Evolutionary conservation across 495 filamentous ascomycete species (phyloP), one percentile per base, ranked within the genome.

Genomic region (Aspergillus homomorphus): DNA sequence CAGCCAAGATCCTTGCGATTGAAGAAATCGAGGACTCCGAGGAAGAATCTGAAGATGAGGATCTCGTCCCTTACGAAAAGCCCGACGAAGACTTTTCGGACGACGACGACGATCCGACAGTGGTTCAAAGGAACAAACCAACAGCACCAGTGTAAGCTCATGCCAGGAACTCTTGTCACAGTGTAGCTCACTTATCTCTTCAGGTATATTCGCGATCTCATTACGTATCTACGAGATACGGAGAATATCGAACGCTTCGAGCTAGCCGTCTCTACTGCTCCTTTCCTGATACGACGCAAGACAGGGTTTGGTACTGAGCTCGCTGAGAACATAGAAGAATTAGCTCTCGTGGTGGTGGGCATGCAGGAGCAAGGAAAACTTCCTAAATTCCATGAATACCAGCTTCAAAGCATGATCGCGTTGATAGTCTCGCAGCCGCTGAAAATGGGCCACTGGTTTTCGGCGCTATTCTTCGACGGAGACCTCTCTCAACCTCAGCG

Each of bases 11-110:
- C 23, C 82, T 83, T 45, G 68, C 78, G 38, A 83, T 90, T 28
- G 88, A 91, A 63, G 88, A 92, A 63, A 76, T 94, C 21, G 79
- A 84, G 42, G 65, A 69, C 10, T 62, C 59, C 7, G 56, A 57
- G 18, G 62, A 63, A 15, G 82, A 82, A 1, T 81, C 80, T 4
- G 77, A 73, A 1, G 84, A 91, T 53, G 87, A 90, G 10, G 90
- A 90, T 57, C 74, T 98, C 0, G 77, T 84, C 12, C 86, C 90
- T 4, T 98, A 97, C 67, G 85, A 82, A 26, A 96, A 96, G 66
- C 92, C 92, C 0, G 94, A 96, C 68, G 92, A 89, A n/a, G 95
- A 99, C 64, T 79, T 82, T 2, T 89, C 91, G 57, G 95, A 98
- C 70, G 89, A 88, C 0, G 91, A 96, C 54, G 93, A 96, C 23